Conservation (phyloP, 1,284 basidiomycete species). For the Marasmius tenuissimus region DNA sequence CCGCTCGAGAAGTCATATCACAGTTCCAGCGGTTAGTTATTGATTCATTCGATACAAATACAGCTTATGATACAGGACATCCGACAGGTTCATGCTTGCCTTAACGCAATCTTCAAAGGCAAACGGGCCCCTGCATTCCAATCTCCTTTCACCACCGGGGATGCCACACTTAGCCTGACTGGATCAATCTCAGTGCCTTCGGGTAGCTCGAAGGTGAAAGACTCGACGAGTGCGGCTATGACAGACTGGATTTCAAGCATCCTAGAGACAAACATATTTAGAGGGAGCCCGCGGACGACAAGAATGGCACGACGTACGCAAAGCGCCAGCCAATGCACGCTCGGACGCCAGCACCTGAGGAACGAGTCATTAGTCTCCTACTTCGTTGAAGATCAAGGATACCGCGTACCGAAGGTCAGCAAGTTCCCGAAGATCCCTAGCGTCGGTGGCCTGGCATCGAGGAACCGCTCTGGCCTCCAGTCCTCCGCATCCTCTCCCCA, state of each 20-base stretch:
- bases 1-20: too few species aligned
- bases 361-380: background rate
- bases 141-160: background rate
- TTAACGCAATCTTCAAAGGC: background rate
- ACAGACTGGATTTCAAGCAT: slow-evolving; percentile 1
- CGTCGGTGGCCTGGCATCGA: slow-evolving; percentile 5
- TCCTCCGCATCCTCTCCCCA: slow-evolving; percentile 16
- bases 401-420: slow-evolving; percentile 8
- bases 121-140: background rate
- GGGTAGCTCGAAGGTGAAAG: background rate
- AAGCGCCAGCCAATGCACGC: slow-evolving; percentile 5
- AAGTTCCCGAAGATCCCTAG: slow-evolving; percentile 18
- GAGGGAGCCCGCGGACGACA: background rate
- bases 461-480: slow-evolving; percentile 18
- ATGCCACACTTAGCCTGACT: background rate
- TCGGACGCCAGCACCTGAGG: background rate
- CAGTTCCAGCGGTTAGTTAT: too few species aligned
- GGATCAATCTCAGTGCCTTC: background rate
- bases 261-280: background rate
- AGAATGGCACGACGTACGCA: background rate
- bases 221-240: background rate
- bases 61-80: too few species aligned
- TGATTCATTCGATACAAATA: too few species aligned
- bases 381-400: background rate
- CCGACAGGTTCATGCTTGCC: background rate